Percentiles rank a stretch among this genome's conserved stretches.
phyloP scores from a whole-genome alignment of 2,329 filamentous ascomycete species.

The Fusarium stilboides region DNA sequence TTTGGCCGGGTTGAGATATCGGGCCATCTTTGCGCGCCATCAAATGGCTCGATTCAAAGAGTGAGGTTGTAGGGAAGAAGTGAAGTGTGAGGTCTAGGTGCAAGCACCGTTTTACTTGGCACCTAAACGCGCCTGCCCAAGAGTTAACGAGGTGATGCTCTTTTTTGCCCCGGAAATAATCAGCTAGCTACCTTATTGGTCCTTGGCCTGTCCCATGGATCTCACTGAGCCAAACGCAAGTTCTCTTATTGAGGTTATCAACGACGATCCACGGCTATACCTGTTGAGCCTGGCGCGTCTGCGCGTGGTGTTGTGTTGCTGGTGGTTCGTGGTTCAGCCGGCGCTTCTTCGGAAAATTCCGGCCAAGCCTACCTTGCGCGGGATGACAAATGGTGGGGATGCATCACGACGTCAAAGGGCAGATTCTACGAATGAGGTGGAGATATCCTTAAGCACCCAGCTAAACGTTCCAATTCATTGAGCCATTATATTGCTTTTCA shows the following conservation, averaged over 20 bases:
- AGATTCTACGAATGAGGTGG: not conserved
- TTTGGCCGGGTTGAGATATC: slow-evolving; percentile 90
- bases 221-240: not conserved
- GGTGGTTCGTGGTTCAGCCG: slow-evolving; percentile 24
- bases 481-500: no score
- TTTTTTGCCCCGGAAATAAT: not conserved
- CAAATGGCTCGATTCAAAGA: not conserved
- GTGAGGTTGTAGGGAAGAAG: not conserved
- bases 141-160: slow-evolving; percentile 16
- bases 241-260: not conserved
- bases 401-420: slow-evolving; percentile 17
- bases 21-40: slow-evolving; percentile 70
- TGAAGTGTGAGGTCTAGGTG: slow-evolving; percentile 2
- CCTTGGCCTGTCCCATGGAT: not conserved
- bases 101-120: slow-evolving; percentile 8
- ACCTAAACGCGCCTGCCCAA: slow-evolving; percentile 31
- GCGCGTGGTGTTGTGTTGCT: slow-evolving; percentile 3
- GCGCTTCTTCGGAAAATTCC: slow-evolving; percentile 34
- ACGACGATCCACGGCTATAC: not conserved
- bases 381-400: slow-evolving; percentile 33
- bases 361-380: slow-evolving; percentile 2
- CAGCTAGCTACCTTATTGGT: slow-evolving; percentile 10
- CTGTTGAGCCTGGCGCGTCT: slow-evolving; percentile 1
- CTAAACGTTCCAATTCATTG: no score
- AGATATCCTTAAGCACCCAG: not conserved